Conservation (phyloP, 768 basidiomycete genomes). For the Boletus eberwhitei region DNA sequence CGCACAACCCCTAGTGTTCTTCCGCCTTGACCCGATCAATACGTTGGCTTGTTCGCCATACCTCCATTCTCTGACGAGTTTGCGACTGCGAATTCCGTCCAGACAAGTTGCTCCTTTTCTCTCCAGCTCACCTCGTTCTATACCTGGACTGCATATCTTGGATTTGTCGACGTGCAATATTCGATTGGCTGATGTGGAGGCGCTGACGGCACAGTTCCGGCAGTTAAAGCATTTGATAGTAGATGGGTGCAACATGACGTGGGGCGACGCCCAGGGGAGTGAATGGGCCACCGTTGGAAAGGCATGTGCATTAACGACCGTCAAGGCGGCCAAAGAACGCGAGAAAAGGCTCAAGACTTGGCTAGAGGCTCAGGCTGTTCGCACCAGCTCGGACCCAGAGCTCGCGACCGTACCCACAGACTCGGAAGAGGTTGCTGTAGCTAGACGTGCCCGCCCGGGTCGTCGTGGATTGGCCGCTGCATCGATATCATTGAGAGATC, state of each 20-base stretch:
- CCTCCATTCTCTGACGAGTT: constrained; percentile 42
- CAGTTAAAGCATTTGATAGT: constrained; percentile 63
- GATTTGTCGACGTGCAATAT: constrained; percentile 76
- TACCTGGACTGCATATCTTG: constrained; percentile 54
- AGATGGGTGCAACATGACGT: constrained; percentile 60
- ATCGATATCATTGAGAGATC: constrained; percentile 55
- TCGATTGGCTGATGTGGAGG: constrained; percentile 50
- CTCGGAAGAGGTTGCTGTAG: not conserved
- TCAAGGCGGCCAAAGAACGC: constrained; percentile 57
- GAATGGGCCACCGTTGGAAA: constrained; percentile 64
- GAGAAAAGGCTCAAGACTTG: constrained; percentile 60
- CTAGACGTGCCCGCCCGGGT: constrained; percentile 38
- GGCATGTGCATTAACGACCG: constrained; percentile 56
- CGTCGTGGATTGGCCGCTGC: constrained; percentile 64
- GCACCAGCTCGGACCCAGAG: not conserved
- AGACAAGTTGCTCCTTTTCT: constrained; percentile 52
- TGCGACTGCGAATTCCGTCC: constrained; percentile 71
- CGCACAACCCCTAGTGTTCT: constrained; percentile 89
- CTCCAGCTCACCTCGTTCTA: constrained; percentile 21
- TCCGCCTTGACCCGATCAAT: constrained; percentile 59
- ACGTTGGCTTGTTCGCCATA: constrained; percentile 44
- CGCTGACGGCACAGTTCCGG: constrained; percentile 48
- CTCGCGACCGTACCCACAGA: not conserved
- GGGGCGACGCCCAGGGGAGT: constrained; percentile 47
- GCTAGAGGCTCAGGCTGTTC: constrained; percentile 37